Conservation (phyloP, 768 basidiomycete genomes). For the Phanerochaete sordida region DNA sequence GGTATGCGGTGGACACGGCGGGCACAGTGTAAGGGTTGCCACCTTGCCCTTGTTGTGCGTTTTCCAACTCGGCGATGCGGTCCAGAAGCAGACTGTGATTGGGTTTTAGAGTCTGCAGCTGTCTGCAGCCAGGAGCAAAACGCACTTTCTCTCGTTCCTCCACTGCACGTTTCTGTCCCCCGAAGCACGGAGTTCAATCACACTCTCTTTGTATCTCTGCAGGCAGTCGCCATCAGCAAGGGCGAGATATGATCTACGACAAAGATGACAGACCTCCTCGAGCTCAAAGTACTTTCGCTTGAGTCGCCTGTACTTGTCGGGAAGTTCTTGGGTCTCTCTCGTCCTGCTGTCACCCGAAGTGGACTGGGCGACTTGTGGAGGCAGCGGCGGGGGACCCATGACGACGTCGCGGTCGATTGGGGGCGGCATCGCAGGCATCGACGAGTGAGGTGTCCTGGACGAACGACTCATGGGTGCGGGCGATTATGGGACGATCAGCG, state of each 20-base stretch:
- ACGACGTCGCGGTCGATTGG: slow-evolving; percentile 45
- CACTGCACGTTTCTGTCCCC: slow-evolving; percentile 62
- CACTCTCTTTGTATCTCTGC: slow-evolving; percentile 59
- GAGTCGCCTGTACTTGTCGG: slow-evolving; percentile 62
- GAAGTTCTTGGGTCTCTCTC: slow-evolving; percentile 42
- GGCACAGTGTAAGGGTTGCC: slow-evolving; percentile 29
- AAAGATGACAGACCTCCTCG: slow-evolving; percentile 50
- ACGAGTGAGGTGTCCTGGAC: not conserved
- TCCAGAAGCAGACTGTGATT: slow-evolving; percentile 48
- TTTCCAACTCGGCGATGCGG: slow-evolving; percentile 59
- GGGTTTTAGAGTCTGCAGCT: not conserved
- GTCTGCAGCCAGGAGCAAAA: slow-evolving; percentile 14
- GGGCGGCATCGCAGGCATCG: slow-evolving; percentile 30
- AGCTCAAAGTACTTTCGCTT: slow-evolving; percentile 66
- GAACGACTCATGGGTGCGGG: slow-evolving; percentile 13
- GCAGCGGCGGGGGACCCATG: slow-evolving; percentile 47
- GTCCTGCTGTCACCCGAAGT: slow-evolving; percentile 21
- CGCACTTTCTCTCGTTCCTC: slow-evolving; percentile 62
- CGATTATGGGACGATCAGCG: not conserved
- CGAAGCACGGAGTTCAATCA: slow-evolving; percentile 53
- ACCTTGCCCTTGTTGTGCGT: slow-evolving; percentile 14
- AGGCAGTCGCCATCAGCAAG: not conserved
- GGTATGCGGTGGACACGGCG: slow-evolving; percentile 38
- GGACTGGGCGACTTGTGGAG: slow-evolving; percentile 30
- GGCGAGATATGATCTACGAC: not conserved